Percentiles rank a stretch among this genome's conserved stretches.
Conservation (phyloP, 23 red algal genomes). For the Agarophyton chilense region DNA sequence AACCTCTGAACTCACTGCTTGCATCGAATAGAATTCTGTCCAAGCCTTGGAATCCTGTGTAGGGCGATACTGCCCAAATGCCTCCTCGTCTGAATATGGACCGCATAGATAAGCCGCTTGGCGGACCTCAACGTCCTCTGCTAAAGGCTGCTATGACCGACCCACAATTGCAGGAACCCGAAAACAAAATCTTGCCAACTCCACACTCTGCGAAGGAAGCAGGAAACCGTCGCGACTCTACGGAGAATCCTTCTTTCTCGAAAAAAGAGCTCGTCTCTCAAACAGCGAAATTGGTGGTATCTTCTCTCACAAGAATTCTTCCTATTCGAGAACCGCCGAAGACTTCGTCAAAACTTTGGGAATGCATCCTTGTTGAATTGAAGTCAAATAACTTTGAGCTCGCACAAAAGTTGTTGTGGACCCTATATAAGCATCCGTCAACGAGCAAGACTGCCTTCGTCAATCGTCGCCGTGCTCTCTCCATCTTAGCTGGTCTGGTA, state of each 20-base stretch:
- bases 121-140: background rate
- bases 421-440: background rate
- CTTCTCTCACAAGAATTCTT: background rate
- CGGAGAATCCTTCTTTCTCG: background rate
- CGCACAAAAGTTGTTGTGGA: background rate
- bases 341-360: background rate
- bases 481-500: constrained; percentile 1
- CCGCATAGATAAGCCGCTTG: background rate
- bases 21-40: background rate
- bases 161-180: background rate
- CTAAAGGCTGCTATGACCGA: background rate
- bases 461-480: constrained; percentile 7
- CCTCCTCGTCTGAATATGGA: background rate
- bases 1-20: background rate
- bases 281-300: background rate
- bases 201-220: background rate
- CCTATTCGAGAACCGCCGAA: background rate
- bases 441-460: background rate
- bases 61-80: background rate
- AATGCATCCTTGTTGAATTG: background rate
- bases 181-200: background rate
- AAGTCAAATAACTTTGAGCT: background rate
- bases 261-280: constrained; percentile 16
- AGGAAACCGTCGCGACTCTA: background rate
- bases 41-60: background rate